phyloP scores from a whole-genome alignment of 345 rosid species.

The Sisymbrium altissimum region DNA sequence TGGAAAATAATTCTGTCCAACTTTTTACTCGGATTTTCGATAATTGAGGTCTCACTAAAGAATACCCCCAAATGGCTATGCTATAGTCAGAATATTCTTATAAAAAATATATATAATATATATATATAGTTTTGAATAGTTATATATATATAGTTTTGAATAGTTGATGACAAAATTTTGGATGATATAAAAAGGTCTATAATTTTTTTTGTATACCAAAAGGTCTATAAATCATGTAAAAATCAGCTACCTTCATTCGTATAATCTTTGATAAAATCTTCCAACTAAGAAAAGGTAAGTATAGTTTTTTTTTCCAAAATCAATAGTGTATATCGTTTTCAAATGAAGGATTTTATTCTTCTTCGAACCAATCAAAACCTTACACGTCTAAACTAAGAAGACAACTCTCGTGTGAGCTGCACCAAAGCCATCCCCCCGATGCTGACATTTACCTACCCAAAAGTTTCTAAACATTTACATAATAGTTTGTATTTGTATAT shows the following conservation, averaged over 20 bases:
- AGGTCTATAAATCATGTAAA: too few relatives aligned
- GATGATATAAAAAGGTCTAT: background rate
- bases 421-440: slow-evolving; percentile 19
- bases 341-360: background rate
- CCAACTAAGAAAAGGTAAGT: too few relatives aligned
- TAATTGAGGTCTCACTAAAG: background rate
- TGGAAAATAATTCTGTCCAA: background rate
- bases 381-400: background rate
- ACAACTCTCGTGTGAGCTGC: slow-evolving; percentile 20
- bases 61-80: background rate
- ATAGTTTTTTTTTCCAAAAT: background rate
- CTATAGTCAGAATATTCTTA: too few relatives aligned
- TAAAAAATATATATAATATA: too few relatives aligned
- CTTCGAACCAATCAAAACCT: background rate
- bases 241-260: too few relatives aligned
- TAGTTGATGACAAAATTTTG: background rate
- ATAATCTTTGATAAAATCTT: background rate
- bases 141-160: too few relatives aligned
- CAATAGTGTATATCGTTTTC: slow-evolving; percentile 1
- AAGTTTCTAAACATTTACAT: background rate
- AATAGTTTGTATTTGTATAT: too few relatives aligned
- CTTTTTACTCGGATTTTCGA: background rate
- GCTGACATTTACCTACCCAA: slow-evolving; percentile 27
- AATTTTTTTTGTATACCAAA: too few relatives aligned
- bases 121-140: too few relatives aligned